Conservation (phyloP, 148 eudicot species). For the Pouteria glomerata region DNA sequence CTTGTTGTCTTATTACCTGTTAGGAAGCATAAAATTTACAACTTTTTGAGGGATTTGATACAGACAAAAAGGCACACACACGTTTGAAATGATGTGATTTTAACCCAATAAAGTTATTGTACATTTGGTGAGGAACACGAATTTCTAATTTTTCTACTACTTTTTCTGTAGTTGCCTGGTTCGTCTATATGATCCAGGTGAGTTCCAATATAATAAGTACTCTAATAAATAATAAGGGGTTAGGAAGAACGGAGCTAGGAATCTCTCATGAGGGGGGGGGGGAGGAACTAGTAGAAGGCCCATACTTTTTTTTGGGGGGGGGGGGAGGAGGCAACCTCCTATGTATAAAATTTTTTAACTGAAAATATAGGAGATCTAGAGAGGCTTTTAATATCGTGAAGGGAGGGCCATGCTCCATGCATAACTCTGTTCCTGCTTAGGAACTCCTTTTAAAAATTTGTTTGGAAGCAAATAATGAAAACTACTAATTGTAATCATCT, state of each 20-base stretch:
- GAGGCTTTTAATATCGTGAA: too few relatives aligned
- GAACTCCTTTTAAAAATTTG: slow-evolving; percentile 10
- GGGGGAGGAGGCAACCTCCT: too few relatives aligned
- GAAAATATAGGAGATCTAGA: too few relatives aligned
- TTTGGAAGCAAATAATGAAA: background rate
- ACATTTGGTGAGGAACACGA: background rate
- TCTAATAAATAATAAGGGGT: too few relatives aligned
- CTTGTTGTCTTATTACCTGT: slow-evolving; percentile 2
- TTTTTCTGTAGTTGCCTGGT: background rate
- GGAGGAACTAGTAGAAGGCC: too few relatives aligned
- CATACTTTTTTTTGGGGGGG: too few relatives aligned
- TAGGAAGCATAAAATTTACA: background rate
- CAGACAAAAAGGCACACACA: background rate
- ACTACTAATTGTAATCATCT: background rate
- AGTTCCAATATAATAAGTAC: too few relatives aligned
- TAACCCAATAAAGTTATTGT: background rate
- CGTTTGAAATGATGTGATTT: too few relatives aligned
- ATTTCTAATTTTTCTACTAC: background rate
- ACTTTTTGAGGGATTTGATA: background rate
- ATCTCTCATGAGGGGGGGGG: too few relatives aligned
- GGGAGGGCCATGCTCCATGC: too few relatives aligned
- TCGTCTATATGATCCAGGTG: background rate
- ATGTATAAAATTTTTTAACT: too few relatives aligned
- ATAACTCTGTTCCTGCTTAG: slow-evolving; percentile 47
- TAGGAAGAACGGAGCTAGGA: too few relatives aligned